These are phyloP conservation scores for Aspergillus carlsbadensis DNA, from an alignment of 495 filamentous ascomycete genomes.

Conservation along the genomic window DNA sequence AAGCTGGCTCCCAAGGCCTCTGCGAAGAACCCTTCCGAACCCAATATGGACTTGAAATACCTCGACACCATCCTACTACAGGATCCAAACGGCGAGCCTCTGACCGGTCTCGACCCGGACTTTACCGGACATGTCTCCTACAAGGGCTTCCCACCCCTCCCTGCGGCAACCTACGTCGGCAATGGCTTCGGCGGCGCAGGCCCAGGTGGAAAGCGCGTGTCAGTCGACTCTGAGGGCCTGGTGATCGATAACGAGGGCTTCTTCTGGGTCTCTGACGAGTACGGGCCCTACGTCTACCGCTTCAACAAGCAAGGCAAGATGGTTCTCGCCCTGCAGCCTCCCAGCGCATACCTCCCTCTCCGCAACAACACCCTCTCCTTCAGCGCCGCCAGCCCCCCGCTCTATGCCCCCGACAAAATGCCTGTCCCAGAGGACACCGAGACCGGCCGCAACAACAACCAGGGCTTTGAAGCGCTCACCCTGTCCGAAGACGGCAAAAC, in stretches of 20 bases:
- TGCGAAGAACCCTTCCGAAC: slow-evolving; percentile 52
- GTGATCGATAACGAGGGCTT: slow-evolving; percentile 60
- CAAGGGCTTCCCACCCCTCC: slow-evolving; percentile 62
- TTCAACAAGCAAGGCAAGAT: slow-evolving; percentile 62
- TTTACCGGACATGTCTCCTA: slow-evolving; percentile 50
- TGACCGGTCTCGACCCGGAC: slow-evolving; percentile 73
- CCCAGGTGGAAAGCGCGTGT: slow-evolving; percentile 58
- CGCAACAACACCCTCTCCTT: slow-evolving; percentile 62
- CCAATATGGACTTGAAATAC: slow-evolving; percentile 68
- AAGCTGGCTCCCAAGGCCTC: slow-evolving; percentile 55
- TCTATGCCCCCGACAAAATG: slow-evolving; percentile 49
- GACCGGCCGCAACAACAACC: slow-evolving; percentile 71
- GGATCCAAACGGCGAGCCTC: slow-evolving; percentile 64
- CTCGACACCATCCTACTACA: slow-evolving; percentile 65
- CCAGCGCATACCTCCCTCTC: slow-evolving; percentile 63
- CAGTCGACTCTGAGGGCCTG: slow-evolving; percentile 70
- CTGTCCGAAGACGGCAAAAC: slow-evolving; percentile 60
- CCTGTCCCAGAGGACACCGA: slow-evolving; percentile 55
- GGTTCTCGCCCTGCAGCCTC: slow-evolving; percentile 64
- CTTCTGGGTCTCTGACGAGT: slow-evolving; percentile 81
- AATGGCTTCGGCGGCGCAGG: slow-evolving; percentile 70
- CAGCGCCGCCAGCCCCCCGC: slow-evolving; percentile 59
- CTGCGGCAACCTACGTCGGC: slow-evolving; percentile 64
- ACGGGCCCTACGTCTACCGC: slow-evolving; percentile 73
- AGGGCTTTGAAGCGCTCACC: slow-evolving; percentile 75